Conservation (phyloP, 1,139 yeast genomes). For the Pichia sp. region DNA sequence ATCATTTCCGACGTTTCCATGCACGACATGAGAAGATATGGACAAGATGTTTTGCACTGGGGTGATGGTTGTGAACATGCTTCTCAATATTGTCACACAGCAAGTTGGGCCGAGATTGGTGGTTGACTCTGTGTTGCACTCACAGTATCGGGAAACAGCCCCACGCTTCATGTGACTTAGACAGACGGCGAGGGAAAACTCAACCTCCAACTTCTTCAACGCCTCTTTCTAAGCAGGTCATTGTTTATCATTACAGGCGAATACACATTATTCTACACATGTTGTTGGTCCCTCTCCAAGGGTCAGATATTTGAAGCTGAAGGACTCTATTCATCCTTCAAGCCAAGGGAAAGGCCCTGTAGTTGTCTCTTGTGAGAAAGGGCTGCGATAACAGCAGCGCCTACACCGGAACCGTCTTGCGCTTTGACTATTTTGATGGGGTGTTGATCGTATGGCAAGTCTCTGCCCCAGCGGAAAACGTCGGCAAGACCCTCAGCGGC, state of each 20-base stretch:
- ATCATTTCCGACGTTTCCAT: slow-evolving; percentile 64
- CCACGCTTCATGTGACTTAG: no score
- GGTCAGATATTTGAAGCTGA: no score
- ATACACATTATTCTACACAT: not conserved
- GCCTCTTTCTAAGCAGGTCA: not conserved
- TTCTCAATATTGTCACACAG: not conserved
- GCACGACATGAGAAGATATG: slow-evolving; percentile 63
- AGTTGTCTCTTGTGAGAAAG: slow-evolving; percentile 75
- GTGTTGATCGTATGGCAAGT: slow-evolving; percentile 46
- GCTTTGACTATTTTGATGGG: slow-evolving; percentile 87
- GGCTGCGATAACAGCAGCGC: slow-evolving; percentile 98
- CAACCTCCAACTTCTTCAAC: not conserved
- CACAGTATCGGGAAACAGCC: no score
- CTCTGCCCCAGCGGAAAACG: slow-evolving; percentile 74
- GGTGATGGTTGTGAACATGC: not conserved
- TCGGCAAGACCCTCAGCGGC: slow-evolving; percentile 90
- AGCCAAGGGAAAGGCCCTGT: slow-evolving; percentile 74
- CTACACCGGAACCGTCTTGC: slow-evolving; percentile 98
- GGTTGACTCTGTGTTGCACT: not conserved
- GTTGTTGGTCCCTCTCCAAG: no score
- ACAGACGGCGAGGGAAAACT: not conserved
- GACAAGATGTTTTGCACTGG: slow-evolving; percentile 30
- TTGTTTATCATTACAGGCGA: not conserved
- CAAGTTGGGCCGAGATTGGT: not conserved
- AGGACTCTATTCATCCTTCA: slow-evolving; percentile 21